These are phyloP conservation scores for Pseudogymnoascus sp. DNA, from an alignment of 2,329 filamentous ascomycete species.

Conservation along the genomic window DNA sequence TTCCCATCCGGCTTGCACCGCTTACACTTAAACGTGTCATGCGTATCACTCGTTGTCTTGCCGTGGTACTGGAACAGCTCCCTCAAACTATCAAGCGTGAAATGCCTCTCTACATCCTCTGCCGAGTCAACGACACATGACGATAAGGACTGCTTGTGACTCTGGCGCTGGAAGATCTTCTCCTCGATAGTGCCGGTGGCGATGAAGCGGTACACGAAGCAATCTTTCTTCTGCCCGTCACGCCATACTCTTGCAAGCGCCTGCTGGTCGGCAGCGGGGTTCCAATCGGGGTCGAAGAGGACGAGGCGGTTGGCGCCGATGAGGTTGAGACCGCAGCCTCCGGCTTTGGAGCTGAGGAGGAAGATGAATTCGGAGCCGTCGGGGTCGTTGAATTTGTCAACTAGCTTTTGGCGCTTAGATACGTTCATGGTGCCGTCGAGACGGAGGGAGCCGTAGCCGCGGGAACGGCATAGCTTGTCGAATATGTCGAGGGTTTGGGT, in stretches of 20 bases:
- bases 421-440: slow-evolving; percentile 98
- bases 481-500: slow-evolving; percentile 94
- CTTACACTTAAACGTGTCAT: slow-evolving; percentile 98
- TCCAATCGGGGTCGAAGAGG: slow-evolving; percentile 96
- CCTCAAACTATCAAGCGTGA: slow-evolving; percentile 80
- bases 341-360: slow-evolving; percentile 91
- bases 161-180: slow-evolving; percentile 98
- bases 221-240: slow-evolving; percentile 98
- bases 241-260: slow-evolving; percentile 96
- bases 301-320: slow-evolving; percentile 92
- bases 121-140: slow-evolving; percentile 94
- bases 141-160: slow-evolving; percentile 93
- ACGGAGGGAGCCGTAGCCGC: slow-evolving; percentile 76
- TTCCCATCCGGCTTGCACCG: slow-evolving; percentile 80
- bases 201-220: slow-evolving; percentile 99
- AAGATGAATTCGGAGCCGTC: slow-evolving; percentile 88
- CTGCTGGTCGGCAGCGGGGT: slow-evolving; percentile 94
- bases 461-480: slow-evolving; percentile 77
- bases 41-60: slow-evolving; percentile 83
- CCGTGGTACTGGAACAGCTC: slow-evolving; percentile 91
- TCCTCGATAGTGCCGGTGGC: slow-evolving; percentile 96
- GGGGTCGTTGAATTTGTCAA: slow-evolving; percentile 96
- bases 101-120: slow-evolving; percentile 95
- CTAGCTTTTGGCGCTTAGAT: slow-evolving; percentile 91
- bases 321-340: slow-evolving; percentile 91